Conservation (phyloP, 164 flowering plant species). For the Vitis labrusca region DNA sequence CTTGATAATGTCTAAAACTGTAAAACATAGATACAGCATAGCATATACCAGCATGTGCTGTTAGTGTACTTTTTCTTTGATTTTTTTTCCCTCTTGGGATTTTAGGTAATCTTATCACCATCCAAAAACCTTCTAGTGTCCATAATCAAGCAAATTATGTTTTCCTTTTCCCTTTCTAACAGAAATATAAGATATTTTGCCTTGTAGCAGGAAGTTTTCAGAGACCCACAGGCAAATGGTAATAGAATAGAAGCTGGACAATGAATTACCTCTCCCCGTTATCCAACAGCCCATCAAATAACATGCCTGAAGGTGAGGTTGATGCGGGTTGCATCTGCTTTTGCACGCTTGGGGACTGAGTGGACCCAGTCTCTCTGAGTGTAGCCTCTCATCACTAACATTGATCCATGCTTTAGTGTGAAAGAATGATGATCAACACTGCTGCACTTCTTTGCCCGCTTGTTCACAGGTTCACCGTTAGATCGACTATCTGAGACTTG, state of each 20-base stretch:
- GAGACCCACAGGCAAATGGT: background rate
- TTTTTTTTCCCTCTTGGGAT: no score
- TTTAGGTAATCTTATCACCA: no score
- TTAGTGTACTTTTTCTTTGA: no score
- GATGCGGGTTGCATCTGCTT: slow-evolving; percentile 65
- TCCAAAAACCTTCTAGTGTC: no score
- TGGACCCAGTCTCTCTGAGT: slow-evolving; percentile 89
- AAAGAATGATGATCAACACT: slow-evolving; percentile 49
- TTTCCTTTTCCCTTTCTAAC: background rate
- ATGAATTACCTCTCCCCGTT: background rate
- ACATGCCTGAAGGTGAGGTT: slow-evolving; percentile 88
- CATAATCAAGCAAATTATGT: background rate
- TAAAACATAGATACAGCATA: no score
- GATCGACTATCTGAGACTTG: slow-evolving; percentile 18
- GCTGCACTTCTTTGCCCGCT: slow-evolving; percentile 39
- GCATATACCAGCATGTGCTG: no score
- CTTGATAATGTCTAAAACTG: no score
- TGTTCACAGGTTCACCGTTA: slow-evolving; percentile 48
- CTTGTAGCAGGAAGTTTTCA: background rate
- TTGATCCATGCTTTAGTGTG: slow-evolving; percentile 62
- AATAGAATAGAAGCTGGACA: background rate
- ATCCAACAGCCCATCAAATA: slow-evolving; percentile 15
- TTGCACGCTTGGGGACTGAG: slow-evolving; percentile 86
- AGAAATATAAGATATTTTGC: background rate
- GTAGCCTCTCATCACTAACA: slow-evolving; percentile 82